Base-by-base conservation (phyloP, 208 protist species). In the Wallacemonas rigidus region DNA sequence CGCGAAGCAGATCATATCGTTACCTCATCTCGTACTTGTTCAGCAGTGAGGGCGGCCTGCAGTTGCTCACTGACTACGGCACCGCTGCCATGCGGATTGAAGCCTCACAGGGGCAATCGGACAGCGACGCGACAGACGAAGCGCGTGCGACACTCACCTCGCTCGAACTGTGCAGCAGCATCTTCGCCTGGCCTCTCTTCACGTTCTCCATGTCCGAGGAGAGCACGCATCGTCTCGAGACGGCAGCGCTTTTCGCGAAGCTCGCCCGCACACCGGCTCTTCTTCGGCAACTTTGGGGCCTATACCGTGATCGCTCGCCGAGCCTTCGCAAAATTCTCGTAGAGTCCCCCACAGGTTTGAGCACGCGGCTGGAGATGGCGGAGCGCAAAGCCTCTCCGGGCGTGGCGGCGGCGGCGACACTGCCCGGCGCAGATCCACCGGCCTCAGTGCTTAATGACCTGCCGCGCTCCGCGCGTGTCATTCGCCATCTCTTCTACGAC, bases 121-220 rank as follows among this genome's bases (percentile, higher is more conserved):
- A n/a, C 7, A 53, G 9, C 14, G 14, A 35, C 38, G 40, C 40
- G 39, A 51, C 14, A 3, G 60, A 12, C 12, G 74, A 11, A 40
- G 38, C 36, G 14, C n/a, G 9, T 26, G 45, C 70, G 12, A 41
- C 35, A 7, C 73, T 60, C 45, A 82, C 64, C 51, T 76, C 83
- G 35, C 80, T 93, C 48, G 81, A 95, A 75, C 69, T 87, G 54
- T 61, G 91, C 14, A 92, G 88, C 69, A 79, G 86, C 58, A 83
- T 91, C 41, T 91, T 88, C 67, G 87, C 84, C 15, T 95, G 91
- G 88, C 91, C 91, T 2, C 76, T 95, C 48, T 91, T 86, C 50
- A 77, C 71, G 51, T 91, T 95, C 69, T 74, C 79, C 36, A 65
- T 78, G 56, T 63, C 68, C 12, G 48, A 61, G 7, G 81, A 74